Conservation (phyloP, 2,329 filamentous ascomycete species). For the Xenoacremonium recifei region DNA sequence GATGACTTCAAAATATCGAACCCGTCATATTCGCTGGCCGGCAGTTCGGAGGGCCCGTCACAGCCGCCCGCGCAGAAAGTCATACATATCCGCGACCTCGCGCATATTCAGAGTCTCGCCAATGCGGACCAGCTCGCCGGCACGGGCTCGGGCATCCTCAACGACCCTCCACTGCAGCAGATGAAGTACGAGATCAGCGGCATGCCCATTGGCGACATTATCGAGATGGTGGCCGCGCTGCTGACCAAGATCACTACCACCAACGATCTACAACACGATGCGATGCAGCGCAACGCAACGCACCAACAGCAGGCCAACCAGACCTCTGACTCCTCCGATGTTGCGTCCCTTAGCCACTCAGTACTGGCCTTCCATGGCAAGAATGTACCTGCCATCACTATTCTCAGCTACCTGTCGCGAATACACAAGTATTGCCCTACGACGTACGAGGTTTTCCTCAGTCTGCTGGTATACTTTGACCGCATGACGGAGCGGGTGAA, state of each 20-base stretch:
- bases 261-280: slow-evolving; percentile 92
- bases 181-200: slow-evolving; percentile 90
- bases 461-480: slow-evolving; percentile 94
- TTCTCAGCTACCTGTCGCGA: slow-evolving; percentile 88
- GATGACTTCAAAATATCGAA: slow-evolving; percentile 37
- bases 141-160: slow-evolving; percentile 45
- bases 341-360: slow-evolving; percentile 56
- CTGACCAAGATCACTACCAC: slow-evolving; percentile 96
- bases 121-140: slow-evolving; percentile 68
- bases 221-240: slow-evolving; percentile 97
- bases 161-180: slow-evolving; percentile 51
- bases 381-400: slow-evolving; percentile 95
- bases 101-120: slow-evolving; percentile 87
- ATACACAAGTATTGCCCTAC: slow-evolving; percentile 99
- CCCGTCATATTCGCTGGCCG: slow-evolving; percentile 32
- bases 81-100: slow-evolving; percentile 83
- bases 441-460: slow-evolving; percentile 96
- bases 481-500: slow-evolving; percentile 98
- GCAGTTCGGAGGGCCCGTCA: slow-evolving; percentile 21
- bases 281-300: slow-evolving; percentile 71
- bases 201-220: slow-evolving; percentile 96
- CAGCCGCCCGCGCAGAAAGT: slow-evolving; percentile 43
- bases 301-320: slow-evolving; percentile 55
- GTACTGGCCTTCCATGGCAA: slow-evolving; percentile 97
- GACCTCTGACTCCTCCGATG: slow-evolving; percentile 44